Conservation (phyloP, 306 rosid genomes). For the Argentina anserina region DNA sequence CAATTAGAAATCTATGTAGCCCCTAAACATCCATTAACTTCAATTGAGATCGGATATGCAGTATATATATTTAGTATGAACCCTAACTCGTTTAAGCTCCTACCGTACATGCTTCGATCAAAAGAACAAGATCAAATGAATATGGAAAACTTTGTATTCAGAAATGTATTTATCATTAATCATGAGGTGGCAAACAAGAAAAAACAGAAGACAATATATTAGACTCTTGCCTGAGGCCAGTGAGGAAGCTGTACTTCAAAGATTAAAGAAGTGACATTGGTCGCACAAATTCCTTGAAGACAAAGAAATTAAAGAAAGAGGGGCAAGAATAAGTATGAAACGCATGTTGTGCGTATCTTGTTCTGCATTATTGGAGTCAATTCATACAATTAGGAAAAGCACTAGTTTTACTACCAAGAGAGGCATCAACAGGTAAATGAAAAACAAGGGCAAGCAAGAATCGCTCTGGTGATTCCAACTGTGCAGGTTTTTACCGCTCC, state of each 20-base stretch:
- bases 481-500: conserved; percentile 4
- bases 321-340: neutral
- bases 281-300: neutral
- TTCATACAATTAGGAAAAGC: neutral
- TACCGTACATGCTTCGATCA: neutral
- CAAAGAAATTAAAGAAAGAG: conserved; percentile 4
- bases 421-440: neutral
- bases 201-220: neutral
- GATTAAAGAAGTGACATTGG: neutral
- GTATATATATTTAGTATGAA: neutral
- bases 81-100: neutral
- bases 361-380: neutral
- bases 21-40: neutral
- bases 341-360: neutral
- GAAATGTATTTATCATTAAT: neutral
- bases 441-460: neutral
- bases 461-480: conserved; percentile 18
- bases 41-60: neutral
- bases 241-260: neutral
- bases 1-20: neutral
- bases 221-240: neutral
- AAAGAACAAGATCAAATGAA: neutral
- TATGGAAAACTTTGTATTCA: neutral
- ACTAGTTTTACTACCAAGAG: neutral
- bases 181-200: neutral